Percentiles rank a stretch among this genome's conserved stretches.
phyloP scores from a whole-genome alignment of 164 flowering plant species.

The Buxus sempervirens region DNA sequence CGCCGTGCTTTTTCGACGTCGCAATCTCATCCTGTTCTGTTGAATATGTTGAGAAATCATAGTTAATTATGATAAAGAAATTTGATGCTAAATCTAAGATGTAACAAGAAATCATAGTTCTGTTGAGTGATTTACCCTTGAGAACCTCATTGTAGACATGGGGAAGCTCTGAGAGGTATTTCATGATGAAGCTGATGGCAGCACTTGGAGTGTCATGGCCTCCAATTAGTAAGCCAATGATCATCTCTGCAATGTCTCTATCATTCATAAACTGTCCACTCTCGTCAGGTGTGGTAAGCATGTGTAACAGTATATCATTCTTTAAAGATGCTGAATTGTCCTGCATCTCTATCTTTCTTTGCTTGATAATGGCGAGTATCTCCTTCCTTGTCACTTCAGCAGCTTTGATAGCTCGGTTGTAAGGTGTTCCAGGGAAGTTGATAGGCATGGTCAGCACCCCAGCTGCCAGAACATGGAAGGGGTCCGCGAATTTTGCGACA shows the following conservation, averaged over 20 bases:
- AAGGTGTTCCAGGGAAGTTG: slow-evolving; percentile 52
- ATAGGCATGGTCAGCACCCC: slow-evolving; percentile 43
- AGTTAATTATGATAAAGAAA: no score
- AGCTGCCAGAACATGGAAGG: slow-evolving; percentile 26
- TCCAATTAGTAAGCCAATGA: slow-evolving; percentile 46
- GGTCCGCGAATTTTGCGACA: slow-evolving; percentile 22
- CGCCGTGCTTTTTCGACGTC: slow-evolving; percentile 27
- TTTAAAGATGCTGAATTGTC: slow-evolving; percentile 28
- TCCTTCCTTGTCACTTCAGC: slow-evolving; percentile 29
- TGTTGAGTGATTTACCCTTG: slow-evolving; percentile 26
- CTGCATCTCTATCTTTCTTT: slow-evolving; percentile 27
- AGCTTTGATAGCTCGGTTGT: slow-evolving; percentile 35
- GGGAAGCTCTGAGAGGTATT: slow-evolving; percentile 47
- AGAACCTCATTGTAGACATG: slow-evolving; percentile 33
- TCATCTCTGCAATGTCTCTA: slow-evolving; percentile 48
- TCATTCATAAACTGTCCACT: slow-evolving; percentile 42
- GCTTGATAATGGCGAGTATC: slow-evolving; percentile 28
- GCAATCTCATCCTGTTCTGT: slow-evolving; percentile 51
- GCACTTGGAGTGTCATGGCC: slow-evolving; percentile 59
- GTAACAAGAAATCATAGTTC: no score
- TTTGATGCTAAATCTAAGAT: no score
- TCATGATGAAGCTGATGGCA: slow-evolving; percentile 42
- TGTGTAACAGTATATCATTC: slow-evolving; percentile 43
- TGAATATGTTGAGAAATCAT: background rate
- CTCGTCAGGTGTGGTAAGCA: slow-evolving; percentile 32